These are phyloP conservation scores for Suillus alpinus DNA, from an alignment of 768 basidiomycete genomes.

Conservation along the genomic window DNA sequence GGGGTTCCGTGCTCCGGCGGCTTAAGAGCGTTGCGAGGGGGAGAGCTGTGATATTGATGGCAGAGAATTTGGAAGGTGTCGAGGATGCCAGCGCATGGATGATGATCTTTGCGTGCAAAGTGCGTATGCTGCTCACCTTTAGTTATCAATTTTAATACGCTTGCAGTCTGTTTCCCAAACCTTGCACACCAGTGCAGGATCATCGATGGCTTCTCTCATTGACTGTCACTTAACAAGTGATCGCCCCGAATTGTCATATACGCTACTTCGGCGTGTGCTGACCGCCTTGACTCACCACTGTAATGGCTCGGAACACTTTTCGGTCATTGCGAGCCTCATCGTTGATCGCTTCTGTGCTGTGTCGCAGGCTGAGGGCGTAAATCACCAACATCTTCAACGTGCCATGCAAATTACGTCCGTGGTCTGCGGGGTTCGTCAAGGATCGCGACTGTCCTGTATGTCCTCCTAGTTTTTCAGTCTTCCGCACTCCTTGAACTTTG, in stretches of 20 bases:
- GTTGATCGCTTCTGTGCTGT: constrained; percentile 35
- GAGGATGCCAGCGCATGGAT: constrained; percentile 74
- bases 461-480: constrained; percentile 8
- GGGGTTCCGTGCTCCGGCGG: constrained; percentile 75
- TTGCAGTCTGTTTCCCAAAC: constrained; percentile 76
- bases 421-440: constrained; percentile 63
- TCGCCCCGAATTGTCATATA: constrained; percentile 42
- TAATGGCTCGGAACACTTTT: constrained; percentile 64
- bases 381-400: constrained; percentile 43
- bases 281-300: constrained; percentile 86
- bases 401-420: constrained; percentile 57
- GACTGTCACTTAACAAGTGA: constrained; percentile 47
- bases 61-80: constrained; percentile 44
- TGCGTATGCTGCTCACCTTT: constrained; percentile 18
- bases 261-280: constrained; percentile 65
- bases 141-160: neutral
- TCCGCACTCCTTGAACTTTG: constrained; percentile 1
- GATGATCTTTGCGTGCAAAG: constrained; percentile 78
- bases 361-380: constrained; percentile 5
- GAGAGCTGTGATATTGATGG: constrained; percentile 55
- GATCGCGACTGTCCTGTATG: constrained; percentile 64
- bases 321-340: constrained; percentile 52
- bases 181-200: constrained; percentile 71
- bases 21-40: constrained; percentile 60
- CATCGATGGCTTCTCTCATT: constrained; percentile 59